Evolutionary conservation across 164 flowering plant genomes (phyloP), one percentile per base, ranked within the genome.

Genomic region (Berberis thunbergii): DNA sequence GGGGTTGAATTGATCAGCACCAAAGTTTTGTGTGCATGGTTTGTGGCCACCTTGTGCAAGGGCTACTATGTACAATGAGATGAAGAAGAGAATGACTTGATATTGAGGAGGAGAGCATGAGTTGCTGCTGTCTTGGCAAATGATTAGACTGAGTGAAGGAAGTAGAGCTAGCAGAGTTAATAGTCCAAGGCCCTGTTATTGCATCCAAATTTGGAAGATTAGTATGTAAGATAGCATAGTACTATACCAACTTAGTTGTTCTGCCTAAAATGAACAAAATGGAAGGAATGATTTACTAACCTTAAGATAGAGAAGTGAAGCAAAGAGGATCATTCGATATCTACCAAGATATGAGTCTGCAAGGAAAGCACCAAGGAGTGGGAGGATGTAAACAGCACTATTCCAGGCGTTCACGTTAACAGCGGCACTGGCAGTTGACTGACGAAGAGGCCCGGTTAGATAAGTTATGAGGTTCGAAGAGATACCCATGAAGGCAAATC

Each of bases 401-500:
- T 11, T 6, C 80, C 80, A 74, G 8, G 69, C 63, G 41, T 77
- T 74, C 7, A 71, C 66, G 39, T 71, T 77, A 13, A 41, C 65
- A 1, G 77, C 77, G 0, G 80, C 76, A 0, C 67, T 57, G 12
- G 73, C 78, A 39, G 76, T 72, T 0, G 78, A 64, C 40, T 78
- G 69, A 7, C 64, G 67, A 10, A 77, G 50, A 2, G 74, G 73
- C 0, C 75, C 80, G 2, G 83, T 82, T 12, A 82, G 58, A 45
- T 69, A 82, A 44, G 50, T 78, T 4, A 82, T 74, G 13, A 83
- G 70, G 53, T 83, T 82, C 7, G 79, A 63, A 1, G 63, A 42
- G 1, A 78, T 70, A 7, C 87, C 87, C 40, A 67, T 74, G 54
- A 68, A 81, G 0, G 84, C 79, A 39, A 79, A 68, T 44, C 81